A percentile compares a stretch with the other conserved stretches of the same genome.
Conservation (phyloP, 257 asterid species). For the Solanum etuberosum region DNA sequence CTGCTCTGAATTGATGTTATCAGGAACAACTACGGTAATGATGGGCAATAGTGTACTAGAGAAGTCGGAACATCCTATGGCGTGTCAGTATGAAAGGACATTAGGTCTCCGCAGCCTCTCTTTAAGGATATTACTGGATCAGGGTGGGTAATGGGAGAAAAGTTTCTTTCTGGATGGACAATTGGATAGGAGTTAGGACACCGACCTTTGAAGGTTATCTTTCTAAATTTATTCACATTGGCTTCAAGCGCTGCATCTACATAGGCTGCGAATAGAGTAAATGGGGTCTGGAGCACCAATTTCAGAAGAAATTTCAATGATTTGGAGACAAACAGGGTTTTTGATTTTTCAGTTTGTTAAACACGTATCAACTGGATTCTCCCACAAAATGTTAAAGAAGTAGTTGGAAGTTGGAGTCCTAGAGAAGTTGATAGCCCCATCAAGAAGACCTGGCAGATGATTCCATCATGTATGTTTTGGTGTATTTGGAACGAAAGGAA, state of each 20-base stretch:
- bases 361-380: not conserved
- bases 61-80: not conserved
- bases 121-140: not conserved
- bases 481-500: no score
- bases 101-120: not conserved
- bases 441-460: no score
- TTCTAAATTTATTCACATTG: not conserved
- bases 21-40: not conserved
- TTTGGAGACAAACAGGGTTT: not conserved
- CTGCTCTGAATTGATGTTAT: not conserved
- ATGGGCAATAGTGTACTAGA: not conserved
- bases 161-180: not conserved
- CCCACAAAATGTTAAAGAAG: no score
- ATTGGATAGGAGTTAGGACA: not conserved
- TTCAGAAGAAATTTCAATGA: not conserved
- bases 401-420: no score
- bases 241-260: not conserved
- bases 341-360: not conserved
- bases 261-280: not conserved
- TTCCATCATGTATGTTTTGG: no score
- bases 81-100: not conserved
- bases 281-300: not conserved
- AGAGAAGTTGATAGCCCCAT: no score
- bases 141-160: not conserved
- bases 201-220: not conserved